Evolutionary conservation across 2,329 filamentous ascomycete genomes (phyloP).

Genomic region (Peltaster fructicola): DNA sequence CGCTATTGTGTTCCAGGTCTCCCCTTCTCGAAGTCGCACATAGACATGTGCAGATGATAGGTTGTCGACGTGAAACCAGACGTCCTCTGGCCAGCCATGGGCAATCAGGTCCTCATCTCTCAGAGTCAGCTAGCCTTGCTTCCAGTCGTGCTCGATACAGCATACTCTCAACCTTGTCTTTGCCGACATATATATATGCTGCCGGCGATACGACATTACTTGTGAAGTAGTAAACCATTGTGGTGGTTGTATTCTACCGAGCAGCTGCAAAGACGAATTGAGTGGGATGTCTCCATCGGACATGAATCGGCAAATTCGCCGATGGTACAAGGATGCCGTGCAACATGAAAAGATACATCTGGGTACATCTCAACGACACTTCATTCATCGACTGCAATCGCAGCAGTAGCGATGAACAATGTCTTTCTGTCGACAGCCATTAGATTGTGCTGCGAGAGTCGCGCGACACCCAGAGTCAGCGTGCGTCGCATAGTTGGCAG

Average conservation of each 20-base stretch:
- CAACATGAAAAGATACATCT: too few relatives aligned
- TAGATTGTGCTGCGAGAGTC: too few relatives aligned
- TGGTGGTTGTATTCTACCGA: slow-evolving; percentile 1
- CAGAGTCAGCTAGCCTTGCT: slow-evolving; percentile 12
- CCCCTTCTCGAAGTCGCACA: slow-evolving; percentile 60
- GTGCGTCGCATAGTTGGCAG: too few relatives aligned
- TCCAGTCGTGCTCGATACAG: too few relatives aligned
- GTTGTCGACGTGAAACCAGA: slow-evolving; percentile 99
- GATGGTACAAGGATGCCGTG: too few relatives aligned
- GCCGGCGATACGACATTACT: slow-evolving; percentile 67
- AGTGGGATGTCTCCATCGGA: too few relatives aligned
- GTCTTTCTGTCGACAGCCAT: too few relatives aligned
- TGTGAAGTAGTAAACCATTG: slow-evolving; percentile 91
- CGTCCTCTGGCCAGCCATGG: slow-evolving; percentile 83
- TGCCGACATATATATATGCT: slow-evolving; percentile 88
- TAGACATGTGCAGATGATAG: slow-evolving; percentile 94
- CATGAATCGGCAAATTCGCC: too few relatives aligned
- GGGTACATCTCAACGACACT: too few relatives aligned
- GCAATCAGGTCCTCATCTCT: slow-evolving; percentile 93
- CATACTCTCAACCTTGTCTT: slow-evolving; percentile 97
- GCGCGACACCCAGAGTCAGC: too few relatives aligned
- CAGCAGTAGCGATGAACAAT: too few relatives aligned
- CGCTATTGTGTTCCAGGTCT: slow-evolving; percentile 71
- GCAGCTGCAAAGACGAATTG: slow-evolving; percentile 1
- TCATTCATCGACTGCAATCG: too few relatives aligned